Base-by-base conservation (phyloP, 352 stramenopile genomes). In the Phytophthora fragariae region DNA sequence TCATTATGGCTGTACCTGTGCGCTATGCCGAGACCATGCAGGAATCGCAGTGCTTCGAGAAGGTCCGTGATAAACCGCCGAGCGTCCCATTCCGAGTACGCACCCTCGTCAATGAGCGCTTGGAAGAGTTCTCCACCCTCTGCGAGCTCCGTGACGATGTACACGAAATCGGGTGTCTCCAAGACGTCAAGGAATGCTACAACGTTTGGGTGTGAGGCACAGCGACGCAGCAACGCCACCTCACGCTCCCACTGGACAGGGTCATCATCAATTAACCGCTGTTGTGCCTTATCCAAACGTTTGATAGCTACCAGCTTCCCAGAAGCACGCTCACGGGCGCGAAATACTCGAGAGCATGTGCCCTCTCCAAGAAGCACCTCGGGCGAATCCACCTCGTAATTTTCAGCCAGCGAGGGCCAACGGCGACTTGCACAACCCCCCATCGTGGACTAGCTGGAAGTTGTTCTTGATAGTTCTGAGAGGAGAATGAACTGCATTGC, bases 11-110 rank as follows among this genome's bases (percentile, higher is more conserved):
- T 17, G 19, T 62, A 92, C 84, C 85, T 73, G 57, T 97, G 84
- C 2, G 93, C 84, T 37, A 97, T 85, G 14, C 81, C 84, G 14
- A 83, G 83, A 21, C 84, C 83, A 49, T 96, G 92, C 12, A 97
- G 78, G 14, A 86, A 86, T 29, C 70, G 61, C 57, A 97, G 72
- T 11, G 85, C 88, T 14, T 82, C 64, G 21, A 95, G 64, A n/a
- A 88, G 79, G 33, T 91, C 83, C 3, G 66, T 39, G 9, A 77
- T 69, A 31, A 91, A 86, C 2, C 80, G 71, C 39, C 81, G 77
- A 33, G 86, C 83, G 37, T 92, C 83, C 77, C 83, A 91, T 68
- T 93, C 86, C 24, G 86, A 93, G 77, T 93, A 93, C 52, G 86
- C 86, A 14, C 86, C 86, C 50, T 91, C 84, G 33, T 90, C 31